phyloP scores from a whole-genome alignment of 495 filamentous ascomycete species.

The Aspergillus leporis region DNA sequence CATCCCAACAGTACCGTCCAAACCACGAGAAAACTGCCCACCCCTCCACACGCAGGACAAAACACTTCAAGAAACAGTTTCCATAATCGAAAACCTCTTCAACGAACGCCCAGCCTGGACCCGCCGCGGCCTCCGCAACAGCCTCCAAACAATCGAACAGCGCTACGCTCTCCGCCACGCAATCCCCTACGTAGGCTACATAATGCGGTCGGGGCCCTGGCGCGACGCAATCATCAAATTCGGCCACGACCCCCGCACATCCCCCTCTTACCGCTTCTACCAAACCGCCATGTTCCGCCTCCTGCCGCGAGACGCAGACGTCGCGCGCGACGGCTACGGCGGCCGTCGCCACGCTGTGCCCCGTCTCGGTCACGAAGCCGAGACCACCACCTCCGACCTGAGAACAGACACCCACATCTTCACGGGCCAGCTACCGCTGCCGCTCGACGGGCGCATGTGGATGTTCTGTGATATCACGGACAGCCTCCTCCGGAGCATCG shows the following conservation, averaged over 20 bases:
- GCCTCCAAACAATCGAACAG: constrained; percentile 46
- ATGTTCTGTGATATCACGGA: constrained; percentile 92
- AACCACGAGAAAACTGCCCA: constrained; percentile 50
- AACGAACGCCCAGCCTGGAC: constrained; percentile 82
- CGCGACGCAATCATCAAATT: constrained; percentile 80
- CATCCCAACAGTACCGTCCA: constrained; percentile 47
- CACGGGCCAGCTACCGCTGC: constrained; percentile 64
- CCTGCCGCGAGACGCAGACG: constrained; percentile 72
- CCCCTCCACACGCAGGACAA: constrained; percentile 47
- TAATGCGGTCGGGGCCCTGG: constrained; percentile 89
- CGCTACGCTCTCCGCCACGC: constrained; percentile 61
- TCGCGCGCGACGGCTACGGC: constrained; percentile 74
- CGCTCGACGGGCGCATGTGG: constrained; percentile 80
- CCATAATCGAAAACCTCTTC: constrained; percentile 59
- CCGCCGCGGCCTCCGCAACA: constrained; percentile 72
- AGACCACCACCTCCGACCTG: constrained; percentile 1
- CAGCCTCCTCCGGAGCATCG: constrained; percentile 55
- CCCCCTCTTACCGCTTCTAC: constrained; percentile 73
- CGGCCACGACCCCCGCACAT: constrained; percentile 79
- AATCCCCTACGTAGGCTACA: constrained; percentile 78
- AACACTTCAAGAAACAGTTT: constrained; percentile 58
- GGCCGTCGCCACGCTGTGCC: constrained; percentile 43
- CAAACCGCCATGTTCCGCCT: constrained; percentile 83
- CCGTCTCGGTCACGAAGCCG: constrained; percentile 21
- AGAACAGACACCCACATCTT: constrained; percentile 68